phyloP scores from a whole-genome alignment of 202 grass and related monocot genomes.

The Panicum virgatum region DNA sequence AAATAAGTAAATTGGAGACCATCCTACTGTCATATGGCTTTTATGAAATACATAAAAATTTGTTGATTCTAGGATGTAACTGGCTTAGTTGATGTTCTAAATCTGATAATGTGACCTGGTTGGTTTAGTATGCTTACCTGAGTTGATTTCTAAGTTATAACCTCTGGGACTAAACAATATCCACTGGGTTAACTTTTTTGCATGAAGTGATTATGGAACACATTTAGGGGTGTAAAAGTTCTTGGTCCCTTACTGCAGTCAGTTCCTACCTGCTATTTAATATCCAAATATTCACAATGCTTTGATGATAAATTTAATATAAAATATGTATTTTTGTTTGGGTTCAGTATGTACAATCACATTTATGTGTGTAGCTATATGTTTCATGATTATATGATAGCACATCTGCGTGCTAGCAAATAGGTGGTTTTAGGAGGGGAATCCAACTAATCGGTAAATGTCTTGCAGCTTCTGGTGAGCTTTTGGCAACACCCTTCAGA shows the following conservation, averaged over 20 bases:
- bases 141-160: not conserved
- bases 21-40: constrained; percentile 11
- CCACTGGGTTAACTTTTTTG: not conserved
- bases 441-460: constrained; percentile 18
- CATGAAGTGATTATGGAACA: not conserved
- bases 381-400: constrained; percentile 21
- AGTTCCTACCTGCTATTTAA: not conserved
- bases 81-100: constrained; percentile 11
- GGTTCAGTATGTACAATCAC: constrained; percentile 7
- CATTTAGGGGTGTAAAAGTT: not conserved
- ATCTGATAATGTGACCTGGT: constrained; percentile 3
- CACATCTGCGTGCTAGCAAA: constrained; percentile 1
- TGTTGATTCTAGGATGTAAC: not conserved
- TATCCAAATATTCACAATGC: not conserved
- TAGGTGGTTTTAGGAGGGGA: not conserved
- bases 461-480: constrained; percentile 88
- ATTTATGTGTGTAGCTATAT: constrained; percentile 18
- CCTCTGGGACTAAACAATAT: not conserved
- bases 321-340: constrained; percentile 11
- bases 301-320: not conserved
- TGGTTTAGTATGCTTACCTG: not conserved
- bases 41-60: constrained; percentile 18
- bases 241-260: not conserved
- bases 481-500: constrained; percentile 96
- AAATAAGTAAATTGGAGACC: constrained; percentile 2